Percentiles rank a stretch among this genome's conserved stretches.
These are phyloP conservation scores for Epichloe hybrida DNA, from an alignment of 2,329 filamentous ascomycete genomes.

Conservation along the genomic window DNA sequence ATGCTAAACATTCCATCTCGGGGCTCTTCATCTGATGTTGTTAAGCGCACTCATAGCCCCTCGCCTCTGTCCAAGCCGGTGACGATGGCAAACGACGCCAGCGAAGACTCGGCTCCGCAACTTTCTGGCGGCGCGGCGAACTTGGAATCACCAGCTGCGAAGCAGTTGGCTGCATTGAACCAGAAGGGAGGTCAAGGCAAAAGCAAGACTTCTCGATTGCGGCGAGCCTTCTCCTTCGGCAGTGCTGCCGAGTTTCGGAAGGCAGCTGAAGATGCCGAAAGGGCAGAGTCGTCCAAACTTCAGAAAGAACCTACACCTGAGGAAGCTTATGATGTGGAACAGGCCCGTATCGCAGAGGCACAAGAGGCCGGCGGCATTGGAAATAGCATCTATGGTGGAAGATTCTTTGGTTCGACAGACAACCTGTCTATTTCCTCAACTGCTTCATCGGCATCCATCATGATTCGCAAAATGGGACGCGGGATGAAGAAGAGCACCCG, in stretches of 20 bases:
- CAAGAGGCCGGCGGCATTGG: constrained; percentile 89
- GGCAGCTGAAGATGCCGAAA: constrained; percentile 37
- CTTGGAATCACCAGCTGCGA: constrained; percentile 56
- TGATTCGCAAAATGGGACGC: constrained; percentile 97
- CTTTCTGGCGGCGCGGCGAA: constrained; percentile 22
- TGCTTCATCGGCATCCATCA: constrained; percentile 77
- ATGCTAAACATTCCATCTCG: constrained; percentile 46
- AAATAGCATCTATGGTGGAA: constrained; percentile 82
- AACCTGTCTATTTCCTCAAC: constrained; percentile 87
- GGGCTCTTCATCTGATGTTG: constrained; percentile 50
- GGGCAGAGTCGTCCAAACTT: constrained; percentile 35
- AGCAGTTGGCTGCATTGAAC: constrained; percentile 76
- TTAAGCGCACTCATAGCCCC: constrained; percentile 51
- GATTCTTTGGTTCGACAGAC: constrained; percentile 84
- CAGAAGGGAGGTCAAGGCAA: constrained; percentile 66
- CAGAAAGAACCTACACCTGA: constrained; percentile 49
- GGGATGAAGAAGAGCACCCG: constrained; percentile 92
- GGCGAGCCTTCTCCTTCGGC: constrained; percentile 91
- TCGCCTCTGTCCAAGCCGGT: constrained; percentile 64
- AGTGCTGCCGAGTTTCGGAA: constrained; percentile 83
- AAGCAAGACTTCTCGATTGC: constrained; percentile 73
- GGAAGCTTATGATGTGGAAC: constrained; percentile 70
- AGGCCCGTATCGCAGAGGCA: constrained; percentile 78
- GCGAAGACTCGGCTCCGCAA: constrained; percentile 28
- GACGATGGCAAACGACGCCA: constrained; percentile 43